Percentiles rank a stretch among this genome's conserved stretches.
Evolutionary conservation across 176 grass and related monocot genomes (phyloP).

Genomic region (Tillandsia fasciculata): DNA sequence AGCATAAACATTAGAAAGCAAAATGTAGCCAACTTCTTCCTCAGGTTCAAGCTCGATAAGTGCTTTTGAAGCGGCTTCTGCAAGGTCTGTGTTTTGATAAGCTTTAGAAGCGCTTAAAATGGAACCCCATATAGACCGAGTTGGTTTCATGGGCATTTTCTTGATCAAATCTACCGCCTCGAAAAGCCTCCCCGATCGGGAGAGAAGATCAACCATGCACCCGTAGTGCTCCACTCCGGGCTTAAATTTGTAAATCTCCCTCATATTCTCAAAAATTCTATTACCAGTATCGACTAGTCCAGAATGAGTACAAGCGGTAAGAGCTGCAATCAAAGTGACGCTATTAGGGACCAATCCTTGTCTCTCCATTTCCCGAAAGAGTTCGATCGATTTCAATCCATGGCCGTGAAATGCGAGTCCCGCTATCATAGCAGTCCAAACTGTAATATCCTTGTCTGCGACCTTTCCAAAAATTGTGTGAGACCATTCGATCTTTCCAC

Average conservation of each 20-base stretch:
- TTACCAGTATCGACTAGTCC: conserved; percentile 37
- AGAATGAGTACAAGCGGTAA: conserved; percentile 45
- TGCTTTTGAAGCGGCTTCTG: conserved; percentile 38
- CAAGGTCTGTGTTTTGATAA: conserved; percentile 33
- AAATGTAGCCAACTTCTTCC: conserved; percentile 42
- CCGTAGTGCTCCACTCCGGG: conserved; percentile 49
- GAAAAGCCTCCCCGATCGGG: conserved; percentile 34
- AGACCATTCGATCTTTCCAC: conserved; percentile 32
- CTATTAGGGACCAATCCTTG: conserved; percentile 21
- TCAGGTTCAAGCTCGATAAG: conserved; percentile 37
- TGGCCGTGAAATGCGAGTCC: conserved; percentile 46
- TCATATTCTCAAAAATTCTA: conserved; percentile 36
- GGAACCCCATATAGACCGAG: conserved; percentile 48
- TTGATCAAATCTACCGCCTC: conserved; percentile 36
- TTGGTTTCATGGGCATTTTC: conserved; percentile 45
- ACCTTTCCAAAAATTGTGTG: conserved; percentile 27
- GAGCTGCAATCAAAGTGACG: conserved; percentile 43
- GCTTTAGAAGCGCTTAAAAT: conserved; percentile 44
- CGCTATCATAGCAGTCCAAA: conserved; percentile 48
- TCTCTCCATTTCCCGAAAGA: conserved; percentile 16
- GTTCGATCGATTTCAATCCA: conserved; percentile 16
- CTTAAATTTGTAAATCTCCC: conserved; percentile 32
- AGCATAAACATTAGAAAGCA: conserved; percentile 51
- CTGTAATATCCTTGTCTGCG: conserved; percentile 34
- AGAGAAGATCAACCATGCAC: conserved; percentile 45